Conservation (phyloP, 2,329 filamentous ascomycete genomes). For the Apiospora kogelbergensis region DNA sequence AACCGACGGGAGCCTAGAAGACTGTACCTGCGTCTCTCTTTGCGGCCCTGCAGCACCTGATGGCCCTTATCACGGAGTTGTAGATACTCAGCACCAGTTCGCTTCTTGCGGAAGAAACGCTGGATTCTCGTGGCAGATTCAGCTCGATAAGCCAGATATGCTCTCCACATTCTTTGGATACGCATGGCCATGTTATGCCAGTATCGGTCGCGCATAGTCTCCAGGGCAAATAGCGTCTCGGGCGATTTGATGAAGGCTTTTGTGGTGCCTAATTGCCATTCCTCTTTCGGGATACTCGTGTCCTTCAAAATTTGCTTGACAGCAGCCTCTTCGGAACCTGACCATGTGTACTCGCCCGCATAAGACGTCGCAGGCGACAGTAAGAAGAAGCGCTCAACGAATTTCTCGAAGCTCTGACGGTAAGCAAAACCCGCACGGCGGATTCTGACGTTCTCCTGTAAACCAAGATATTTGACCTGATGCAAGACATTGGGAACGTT, state of each 20-base stretch:
- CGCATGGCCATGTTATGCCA: slow-evolving; percentile 99
- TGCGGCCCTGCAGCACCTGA: slow-evolving; percentile 75
- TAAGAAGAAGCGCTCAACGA: slow-evolving; percentile 95
- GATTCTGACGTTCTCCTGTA: slow-evolving; percentile 99
- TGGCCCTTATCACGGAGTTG: slow-evolving; percentile 88
- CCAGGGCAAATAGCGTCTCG: slow-evolving; percentile 92
- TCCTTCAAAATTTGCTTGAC: slow-evolving; percentile 93
- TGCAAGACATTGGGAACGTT: slow-evolving; percentile 90
- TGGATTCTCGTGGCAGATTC: slow-evolving; percentile 95
- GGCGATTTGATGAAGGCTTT: slow-evolving; percentile 99
- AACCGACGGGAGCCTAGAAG: slow-evolving; percentile 88
- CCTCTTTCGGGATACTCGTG: slow-evolving; percentile 90
- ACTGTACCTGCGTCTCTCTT: slow-evolving; percentile 90
- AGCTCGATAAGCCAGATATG: slow-evolving; percentile 87
- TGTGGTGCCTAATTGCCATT: slow-evolving; percentile 95
- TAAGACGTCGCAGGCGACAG: slow-evolving; percentile 93
- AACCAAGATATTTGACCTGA: slow-evolving; percentile 97
- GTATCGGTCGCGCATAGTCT: slow-evolving; percentile 96
- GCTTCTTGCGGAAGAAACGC: slow-evolving; percentile 92
- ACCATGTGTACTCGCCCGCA: slow-evolving; percentile 96
- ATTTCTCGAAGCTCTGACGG: slow-evolving; percentile 96
- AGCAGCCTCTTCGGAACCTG: slow-evolving; percentile 81
- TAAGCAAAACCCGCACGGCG: slow-evolving; percentile 95
- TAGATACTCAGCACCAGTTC: slow-evolving; percentile 84
- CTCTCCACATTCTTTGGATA: slow-evolving; percentile 96